A percentile compares a stretch with the other conserved stretches of the same genome.
Conservation (phyloP, 2,329 filamentous ascomycete species). For the Penicillium sp. region DNA sequence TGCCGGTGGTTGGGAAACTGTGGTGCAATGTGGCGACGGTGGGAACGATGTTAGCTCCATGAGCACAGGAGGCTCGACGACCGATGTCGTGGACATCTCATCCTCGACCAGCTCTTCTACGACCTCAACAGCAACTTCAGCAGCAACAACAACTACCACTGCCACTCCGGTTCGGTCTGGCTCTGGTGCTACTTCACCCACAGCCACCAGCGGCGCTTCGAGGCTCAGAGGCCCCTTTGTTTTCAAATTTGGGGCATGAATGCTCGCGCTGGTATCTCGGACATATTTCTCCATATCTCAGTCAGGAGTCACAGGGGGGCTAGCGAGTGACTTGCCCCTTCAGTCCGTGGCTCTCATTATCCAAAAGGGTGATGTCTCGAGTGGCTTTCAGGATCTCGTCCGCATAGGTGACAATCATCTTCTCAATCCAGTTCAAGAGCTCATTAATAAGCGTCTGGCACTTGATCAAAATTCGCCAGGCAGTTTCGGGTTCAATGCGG, state of each 20-base stretch:
- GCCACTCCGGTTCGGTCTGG: conserved; percentile 11
- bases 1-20: conserved; percentile 34
- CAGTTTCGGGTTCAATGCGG: background rate
- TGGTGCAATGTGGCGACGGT: conserved; percentile 26
- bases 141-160: conserved; percentile 8
- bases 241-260: conserved; percentile 5
- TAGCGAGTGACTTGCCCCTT: background rate
- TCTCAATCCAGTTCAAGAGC: background rate
- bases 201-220: conserved; percentile 28
- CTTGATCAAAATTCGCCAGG: background rate
- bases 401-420: background rate
- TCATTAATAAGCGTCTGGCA: background rate
- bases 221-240: conserved; percentile 22
- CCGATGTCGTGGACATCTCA: conserved; percentile 11
- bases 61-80: conserved; percentile 20
- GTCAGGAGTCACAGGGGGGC: background rate
- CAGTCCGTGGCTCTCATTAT: background rate
- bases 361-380: background rate
- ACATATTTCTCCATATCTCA: background rate
- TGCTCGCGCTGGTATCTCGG: background rate
- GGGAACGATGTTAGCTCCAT: conserved; percentile 24
- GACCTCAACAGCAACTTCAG: conserved; percentile 12
- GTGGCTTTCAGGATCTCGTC: too few species aligned
- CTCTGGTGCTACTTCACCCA: conserved; percentile 20
- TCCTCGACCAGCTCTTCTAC: conserved; percentile 15